These are phyloP conservation scores for Aspergillus ibericus DNA, from an alignment of 2,329 filamentous ascomycete genomes.

Conservation along the genomic window DNA sequence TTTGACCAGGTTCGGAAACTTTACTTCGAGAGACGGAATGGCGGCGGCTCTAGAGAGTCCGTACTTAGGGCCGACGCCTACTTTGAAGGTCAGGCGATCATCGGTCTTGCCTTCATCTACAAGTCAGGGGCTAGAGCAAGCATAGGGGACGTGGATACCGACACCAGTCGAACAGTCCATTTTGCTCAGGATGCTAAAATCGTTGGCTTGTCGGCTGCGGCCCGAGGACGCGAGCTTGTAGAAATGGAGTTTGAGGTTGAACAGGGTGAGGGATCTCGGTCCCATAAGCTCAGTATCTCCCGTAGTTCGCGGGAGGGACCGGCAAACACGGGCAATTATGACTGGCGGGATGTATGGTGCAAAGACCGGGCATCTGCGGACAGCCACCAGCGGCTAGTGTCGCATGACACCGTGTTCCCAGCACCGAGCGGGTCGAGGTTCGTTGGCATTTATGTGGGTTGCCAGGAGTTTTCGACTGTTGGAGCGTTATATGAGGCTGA, in stretches of 20 bases:
- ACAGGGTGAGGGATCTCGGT: not conserved
- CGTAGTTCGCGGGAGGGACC: not conserved
- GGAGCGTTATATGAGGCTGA: constrained; percentile 10
- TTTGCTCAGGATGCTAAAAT: not conserved
- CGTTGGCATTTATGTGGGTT: constrained; percentile 7
- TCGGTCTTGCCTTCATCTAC: constrained; percentile 7
- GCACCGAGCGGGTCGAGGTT: constrained; percentile 5
- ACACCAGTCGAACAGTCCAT: not conserved
- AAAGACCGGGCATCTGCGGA: not conserved
- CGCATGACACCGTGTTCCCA: not conserved
- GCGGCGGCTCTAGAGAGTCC: not conserved
- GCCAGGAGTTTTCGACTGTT: not conserved
- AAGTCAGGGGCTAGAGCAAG: not conserved
- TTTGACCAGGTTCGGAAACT: constrained; percentile 13
- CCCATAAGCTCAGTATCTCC: not conserved
- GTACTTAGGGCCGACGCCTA: constrained; percentile 4
- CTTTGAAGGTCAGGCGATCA: not conserved
- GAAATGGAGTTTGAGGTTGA: constrained; percentile 9
- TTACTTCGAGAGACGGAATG: constrained; percentile 8
- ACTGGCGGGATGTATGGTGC: constrained; percentile 8
- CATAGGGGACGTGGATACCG: constrained; percentile 1
- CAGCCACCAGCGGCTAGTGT: not conserved
- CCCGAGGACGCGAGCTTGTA: not conserved
- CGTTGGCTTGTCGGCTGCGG: constrained; percentile 2
- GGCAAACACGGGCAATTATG: not conserved